Conservation (phyloP, 768 basidiomycete genomes). For the Collybiopsis luxurians region DNA sequence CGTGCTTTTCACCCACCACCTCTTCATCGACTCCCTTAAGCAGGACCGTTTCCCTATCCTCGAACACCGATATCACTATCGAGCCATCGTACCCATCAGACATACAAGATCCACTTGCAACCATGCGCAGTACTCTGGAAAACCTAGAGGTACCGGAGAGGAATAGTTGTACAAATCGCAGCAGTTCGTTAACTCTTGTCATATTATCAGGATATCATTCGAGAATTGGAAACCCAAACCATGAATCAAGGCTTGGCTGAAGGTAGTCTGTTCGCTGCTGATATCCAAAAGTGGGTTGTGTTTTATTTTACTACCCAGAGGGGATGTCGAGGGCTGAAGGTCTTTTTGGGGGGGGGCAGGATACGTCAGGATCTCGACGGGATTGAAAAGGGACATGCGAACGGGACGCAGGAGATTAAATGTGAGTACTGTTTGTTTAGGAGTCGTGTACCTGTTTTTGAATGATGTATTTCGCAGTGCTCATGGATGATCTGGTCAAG, state of each 20-base stretch:
- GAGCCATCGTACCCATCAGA: background rate
- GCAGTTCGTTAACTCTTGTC: too few species aligned
- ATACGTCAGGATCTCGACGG: slow-evolving; percentile 9
- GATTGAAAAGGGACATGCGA: slow-evolving; percentile 41
- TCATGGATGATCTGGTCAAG: slow-evolving; percentile 45
- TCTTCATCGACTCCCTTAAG: background rate
- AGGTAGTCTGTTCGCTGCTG: background rate
- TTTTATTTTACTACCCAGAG: background rate
- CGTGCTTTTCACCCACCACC: slow-evolving; percentile 10
- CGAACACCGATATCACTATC: background rate
- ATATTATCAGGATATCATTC: background rate
- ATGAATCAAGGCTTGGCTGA: background rate
- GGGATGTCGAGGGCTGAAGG: too few species aligned
- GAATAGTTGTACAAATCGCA: too few species aligned
- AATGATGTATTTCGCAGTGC: slow-evolving; percentile 27
- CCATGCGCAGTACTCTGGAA: background rate
- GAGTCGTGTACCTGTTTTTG: background rate
- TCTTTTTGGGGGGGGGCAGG: background rate
- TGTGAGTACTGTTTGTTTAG: too few species aligned
- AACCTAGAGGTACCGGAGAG: background rate
- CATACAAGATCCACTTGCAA: background rate
- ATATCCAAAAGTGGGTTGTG: background rate
- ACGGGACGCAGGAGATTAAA: slow-evolving; percentile 48
- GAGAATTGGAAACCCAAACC: background rate
- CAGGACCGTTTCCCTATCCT: background rate